phyloP scores from a whole-genome alignment of 2,329 filamentous ascomycete genomes.

The Cordyceps cateniannulata region DNA sequence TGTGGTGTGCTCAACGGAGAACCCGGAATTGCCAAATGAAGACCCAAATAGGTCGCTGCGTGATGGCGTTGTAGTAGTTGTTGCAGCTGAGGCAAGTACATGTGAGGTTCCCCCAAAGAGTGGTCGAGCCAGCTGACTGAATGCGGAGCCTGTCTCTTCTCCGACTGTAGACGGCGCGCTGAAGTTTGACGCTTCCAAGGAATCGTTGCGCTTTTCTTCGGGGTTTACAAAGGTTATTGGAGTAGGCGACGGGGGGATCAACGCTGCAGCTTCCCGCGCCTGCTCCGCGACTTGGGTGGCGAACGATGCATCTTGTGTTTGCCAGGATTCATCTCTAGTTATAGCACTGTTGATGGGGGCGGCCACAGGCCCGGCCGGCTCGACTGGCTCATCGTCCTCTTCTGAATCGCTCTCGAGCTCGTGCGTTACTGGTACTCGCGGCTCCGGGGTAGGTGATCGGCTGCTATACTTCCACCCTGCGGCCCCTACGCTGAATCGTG shows the following conservation, averaged over 20 bases:
- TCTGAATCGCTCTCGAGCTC: constrained; percentile 18
- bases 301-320: constrained; percentile 24
- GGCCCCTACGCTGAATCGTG: constrained; percentile 60
- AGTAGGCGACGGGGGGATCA: constrained; percentile 12
- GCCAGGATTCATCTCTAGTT: constrained; percentile 32
- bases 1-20: constrained; percentile 5
- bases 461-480: constrained; percentile 69
- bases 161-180: background rate
- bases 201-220: background rate
- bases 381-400: constrained; percentile 1
- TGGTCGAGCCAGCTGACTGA: background rate
- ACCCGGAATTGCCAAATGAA: background rate
- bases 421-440: constrained; percentile 32
- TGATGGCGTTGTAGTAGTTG: background rate
- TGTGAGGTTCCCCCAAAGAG: background rate
- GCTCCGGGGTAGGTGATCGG: constrained; percentile 64
- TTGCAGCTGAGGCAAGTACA: background rate
- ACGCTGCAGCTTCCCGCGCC: constrained; percentile 14
- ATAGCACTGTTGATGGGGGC: constrained; percentile 12
- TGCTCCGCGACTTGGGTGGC: constrained; percentile 25
- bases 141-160: background rate
- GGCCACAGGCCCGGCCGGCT: constrained; percentile 13
- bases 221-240: constrained; percentile 8
- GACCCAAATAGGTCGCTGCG: background rate
- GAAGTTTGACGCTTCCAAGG: background rate